Conservation (phyloP, 2,329 filamentous ascomycete species). For the Xylaria sp. region DNA sequence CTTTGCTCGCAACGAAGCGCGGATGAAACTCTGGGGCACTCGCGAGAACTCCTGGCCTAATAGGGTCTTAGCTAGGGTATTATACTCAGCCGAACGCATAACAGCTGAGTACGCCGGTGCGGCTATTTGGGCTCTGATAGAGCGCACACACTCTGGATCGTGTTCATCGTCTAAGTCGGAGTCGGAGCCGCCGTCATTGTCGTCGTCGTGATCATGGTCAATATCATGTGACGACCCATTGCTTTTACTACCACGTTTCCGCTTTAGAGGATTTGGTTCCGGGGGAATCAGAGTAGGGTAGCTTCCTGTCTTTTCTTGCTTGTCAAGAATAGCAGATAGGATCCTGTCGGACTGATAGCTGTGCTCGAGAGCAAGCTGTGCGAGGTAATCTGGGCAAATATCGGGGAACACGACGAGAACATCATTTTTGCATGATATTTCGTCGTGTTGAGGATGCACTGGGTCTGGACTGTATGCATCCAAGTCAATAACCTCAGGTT, state of each 20-base stretch:
- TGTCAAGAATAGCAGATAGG: constrained; percentile 54
- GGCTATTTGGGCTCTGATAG: constrained; percentile 38
- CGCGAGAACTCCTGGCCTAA: constrained; percentile 52
- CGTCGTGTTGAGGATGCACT: constrained; percentile 3
- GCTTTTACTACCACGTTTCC: constrained; percentile 51
- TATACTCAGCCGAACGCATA: constrained; percentile 31
- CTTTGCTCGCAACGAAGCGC: constrained; percentile 38
- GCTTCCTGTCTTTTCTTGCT: constrained; percentile 50
- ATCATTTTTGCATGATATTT: constrained; percentile 43
- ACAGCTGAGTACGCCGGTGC: constrained; percentile 20
- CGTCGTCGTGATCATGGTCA: constrained; percentile 36
- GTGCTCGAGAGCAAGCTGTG: constrained; percentile 42
- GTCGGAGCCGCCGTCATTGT: constrained; percentile 35
- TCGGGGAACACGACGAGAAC: constrained; percentile 56
- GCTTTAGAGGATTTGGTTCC: constrained; percentile 48
- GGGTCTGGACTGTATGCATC: constrained; percentile 15
- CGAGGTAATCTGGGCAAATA: constrained; percentile 55
- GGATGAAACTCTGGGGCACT: constrained; percentile 44
- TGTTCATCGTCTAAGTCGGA: constrained; percentile 31
- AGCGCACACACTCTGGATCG: constrained; percentile 26
- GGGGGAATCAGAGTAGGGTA: constrained; percentile 51
- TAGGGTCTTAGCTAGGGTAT: constrained; percentile 40
- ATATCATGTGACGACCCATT: not conserved
- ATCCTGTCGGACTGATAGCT: constrained; percentile 47
- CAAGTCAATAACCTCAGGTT: constrained; percentile 24